These are phyloP conservation scores for Excoecaria cochinchinensis DNA, from an alignment of 345 rosid genomes.

Conservation along the genomic window DNA sequence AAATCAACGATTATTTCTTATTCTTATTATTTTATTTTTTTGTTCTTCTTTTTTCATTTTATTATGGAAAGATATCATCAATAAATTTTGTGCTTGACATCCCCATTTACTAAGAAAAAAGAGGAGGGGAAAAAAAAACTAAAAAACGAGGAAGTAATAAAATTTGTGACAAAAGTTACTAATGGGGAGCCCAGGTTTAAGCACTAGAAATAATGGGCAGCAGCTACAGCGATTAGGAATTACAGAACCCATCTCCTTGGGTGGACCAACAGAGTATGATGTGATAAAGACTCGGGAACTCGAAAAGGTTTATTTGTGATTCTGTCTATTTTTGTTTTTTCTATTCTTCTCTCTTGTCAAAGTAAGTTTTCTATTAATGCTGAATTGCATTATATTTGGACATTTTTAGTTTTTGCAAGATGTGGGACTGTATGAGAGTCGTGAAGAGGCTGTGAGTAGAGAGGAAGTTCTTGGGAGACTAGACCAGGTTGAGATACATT, in stretches of 20 bases:
- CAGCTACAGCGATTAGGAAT: conserved; percentile 52
- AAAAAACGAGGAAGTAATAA: conserved; percentile 7
- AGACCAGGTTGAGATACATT: conserved; percentile 70
- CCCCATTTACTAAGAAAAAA: conserved; percentile 18
- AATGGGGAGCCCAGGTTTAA: conserved; percentile 53
- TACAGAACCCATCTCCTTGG: conserved; percentile 87
- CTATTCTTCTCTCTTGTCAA: neutral
- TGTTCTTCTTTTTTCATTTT: conserved; percentile 6
- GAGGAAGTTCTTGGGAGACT: conserved; percentile 98
- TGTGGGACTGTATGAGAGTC: conserved; percentile 80
- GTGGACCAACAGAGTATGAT: conserved; percentile 89
- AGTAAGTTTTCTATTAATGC: neutral
- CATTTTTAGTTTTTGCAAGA: conserved; percentile 67
- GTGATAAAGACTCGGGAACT: conserved; percentile 69
- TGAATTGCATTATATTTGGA: conserved; percentile 6
- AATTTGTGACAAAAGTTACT: conserved; percentile 11
- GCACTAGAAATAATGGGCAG: conserved; percentile 55
- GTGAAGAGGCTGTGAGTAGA: conserved; percentile 81
- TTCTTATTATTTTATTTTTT: conserved; percentile 18
- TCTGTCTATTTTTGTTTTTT: conserved; percentile 2
- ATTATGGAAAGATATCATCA: conserved; percentile 11
- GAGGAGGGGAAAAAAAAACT: conserved; percentile 7
- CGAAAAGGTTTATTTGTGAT: conserved; percentile 60
- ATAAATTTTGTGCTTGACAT: conserved; percentile 23
- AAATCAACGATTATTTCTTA: conserved; percentile 32